Base-by-base conservation (phyloP, 148 eudicot species). In the Diospyros kaki region DNA sequence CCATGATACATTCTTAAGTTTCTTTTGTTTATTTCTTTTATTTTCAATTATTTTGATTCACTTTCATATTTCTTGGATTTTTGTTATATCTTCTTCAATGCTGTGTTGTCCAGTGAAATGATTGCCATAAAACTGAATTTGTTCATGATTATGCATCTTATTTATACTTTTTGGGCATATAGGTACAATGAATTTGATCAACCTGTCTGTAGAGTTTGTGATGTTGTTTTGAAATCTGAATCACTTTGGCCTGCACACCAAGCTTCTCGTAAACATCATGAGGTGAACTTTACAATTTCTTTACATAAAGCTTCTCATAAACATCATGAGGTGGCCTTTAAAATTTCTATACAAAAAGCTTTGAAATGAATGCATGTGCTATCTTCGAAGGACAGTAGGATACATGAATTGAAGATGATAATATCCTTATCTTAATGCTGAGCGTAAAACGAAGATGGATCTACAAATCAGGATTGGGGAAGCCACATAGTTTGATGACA, bases 201-300 rank as follows among this genome's bases (percentile, higher is more conserved):
- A 84, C 97, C 94, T 77, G 90, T 94, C 75, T 94, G 98, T 82
- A 83, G 89, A 73, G 96, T 94, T 73, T 94, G 98, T 77, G 82
- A 94, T 68, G 78, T 86, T 72, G 85, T 83, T 58, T 64, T 94
- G 80, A 94, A 87, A 83, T 94, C 98, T 39, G 96, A 94, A 64
- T 80, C 93, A 41, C 79, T 82, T 74, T 94, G 98, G 98, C 86
- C 86, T 41, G 85, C 91, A 59, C 98, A 94, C 75, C 90, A 90
- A 81, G 93, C 86, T 71, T 92, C 98, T 83, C 89, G 93, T 66
- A 90, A 90, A 77, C 98, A 94, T 83, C 91, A 84, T 38, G 97
- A 94, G 97, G 98, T 94, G 80, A 75, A 50, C 40, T 78, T 74
- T 54, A 14, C 4, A 59, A 8, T 39, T 46, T 50, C 86, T 41